Evolutionary conservation across 2,329 filamentous ascomycete genomes (phyloP).

Genomic region (Penicillium crustosum): DNA sequence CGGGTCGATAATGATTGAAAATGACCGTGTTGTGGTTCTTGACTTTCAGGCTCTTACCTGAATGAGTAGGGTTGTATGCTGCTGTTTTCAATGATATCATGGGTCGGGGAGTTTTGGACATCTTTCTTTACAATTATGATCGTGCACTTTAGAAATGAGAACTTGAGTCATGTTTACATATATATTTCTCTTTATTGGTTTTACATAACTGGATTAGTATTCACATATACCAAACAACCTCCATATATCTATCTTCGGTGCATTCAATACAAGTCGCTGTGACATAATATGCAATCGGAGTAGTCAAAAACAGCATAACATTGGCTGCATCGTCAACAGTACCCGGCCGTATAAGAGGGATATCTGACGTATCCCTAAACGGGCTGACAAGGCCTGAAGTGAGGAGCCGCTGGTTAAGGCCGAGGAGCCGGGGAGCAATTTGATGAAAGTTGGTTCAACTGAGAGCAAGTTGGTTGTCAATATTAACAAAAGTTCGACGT

Average conservation of each 20-base stretch:
- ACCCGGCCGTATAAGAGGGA: slow-evolving; percentile 65
- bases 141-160: background rate
- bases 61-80: slow-evolving; percentile 18
- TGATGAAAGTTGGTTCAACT: too few species aligned
- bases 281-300: slow-evolving; percentile 21
- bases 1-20: slow-evolving; percentile 30
- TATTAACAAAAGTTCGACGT: too few species aligned
- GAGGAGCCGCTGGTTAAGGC: too few species aligned
- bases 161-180: background rate
- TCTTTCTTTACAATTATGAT: slow-evolving; percentile 10
- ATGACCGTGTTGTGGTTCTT: slow-evolving; percentile 8
- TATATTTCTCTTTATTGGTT: background rate
- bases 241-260: slow-evolving; percentile 16
- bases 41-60: slow-evolving; percentile 17
- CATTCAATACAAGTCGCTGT: slow-evolving; percentile 21
- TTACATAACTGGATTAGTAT: background rate
- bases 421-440: too few species aligned
- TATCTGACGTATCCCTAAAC: too few species aligned
- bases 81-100: slow-evolving; percentile 29
- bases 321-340: slow-evolving; percentile 49
- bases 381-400: too few species aligned
- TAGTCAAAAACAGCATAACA: slow-evolving; percentile 20
- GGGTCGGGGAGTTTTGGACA: slow-evolving; percentile 21
- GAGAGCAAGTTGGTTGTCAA: too few species aligned
- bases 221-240: background rate